Evolutionary conservation across 2,329 filamentous ascomycete species (phyloP).

Genomic region (Pseudogymnoascus pannorum): DNA sequence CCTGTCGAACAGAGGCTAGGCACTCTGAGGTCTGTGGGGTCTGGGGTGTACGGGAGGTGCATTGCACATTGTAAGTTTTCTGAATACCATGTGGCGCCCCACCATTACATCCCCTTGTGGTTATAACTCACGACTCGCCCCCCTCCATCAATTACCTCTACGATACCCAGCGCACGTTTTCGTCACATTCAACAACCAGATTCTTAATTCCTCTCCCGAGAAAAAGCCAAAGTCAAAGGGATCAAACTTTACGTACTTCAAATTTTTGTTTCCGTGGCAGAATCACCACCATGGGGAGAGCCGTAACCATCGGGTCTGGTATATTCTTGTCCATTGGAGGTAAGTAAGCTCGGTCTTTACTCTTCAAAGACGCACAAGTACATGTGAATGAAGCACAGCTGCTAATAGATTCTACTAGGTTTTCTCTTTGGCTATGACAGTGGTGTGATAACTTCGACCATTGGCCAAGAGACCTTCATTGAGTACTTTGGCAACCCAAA

Average conservation of each 20-base stretch:
- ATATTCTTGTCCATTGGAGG: constrained; percentile 16
- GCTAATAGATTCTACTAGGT: constrained; percentile 14
- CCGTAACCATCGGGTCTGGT: constrained; percentile 8
- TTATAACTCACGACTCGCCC: background rate
- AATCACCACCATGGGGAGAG: constrained; percentile 9
- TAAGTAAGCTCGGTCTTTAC: background rate
- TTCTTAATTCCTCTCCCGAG: background rate
- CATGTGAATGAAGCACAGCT: constrained; percentile 10
- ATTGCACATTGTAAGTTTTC: background rate
- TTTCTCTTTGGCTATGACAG: constrained; percentile 30
- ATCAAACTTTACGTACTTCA: background rate
- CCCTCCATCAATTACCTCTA: background rate
- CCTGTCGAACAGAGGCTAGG: background rate
- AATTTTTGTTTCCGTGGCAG: background rate
- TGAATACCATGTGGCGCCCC: background rate
- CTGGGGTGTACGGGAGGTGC: background rate
- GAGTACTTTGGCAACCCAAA: constrained; percentile 12
- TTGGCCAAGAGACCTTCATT: constrained; percentile 25
- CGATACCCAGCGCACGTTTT: background rate
- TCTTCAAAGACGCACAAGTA: background rate
- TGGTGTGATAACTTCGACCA: constrained; percentile 28
- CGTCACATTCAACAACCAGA: no score
- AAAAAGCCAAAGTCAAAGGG: background rate
- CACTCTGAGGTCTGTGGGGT: background rate
- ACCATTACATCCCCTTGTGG: background rate